Base-by-base conservation (phyloP, 2,329 filamentous ascomycete species). In the Paraphaeosphaeria sporulosa region DNA sequence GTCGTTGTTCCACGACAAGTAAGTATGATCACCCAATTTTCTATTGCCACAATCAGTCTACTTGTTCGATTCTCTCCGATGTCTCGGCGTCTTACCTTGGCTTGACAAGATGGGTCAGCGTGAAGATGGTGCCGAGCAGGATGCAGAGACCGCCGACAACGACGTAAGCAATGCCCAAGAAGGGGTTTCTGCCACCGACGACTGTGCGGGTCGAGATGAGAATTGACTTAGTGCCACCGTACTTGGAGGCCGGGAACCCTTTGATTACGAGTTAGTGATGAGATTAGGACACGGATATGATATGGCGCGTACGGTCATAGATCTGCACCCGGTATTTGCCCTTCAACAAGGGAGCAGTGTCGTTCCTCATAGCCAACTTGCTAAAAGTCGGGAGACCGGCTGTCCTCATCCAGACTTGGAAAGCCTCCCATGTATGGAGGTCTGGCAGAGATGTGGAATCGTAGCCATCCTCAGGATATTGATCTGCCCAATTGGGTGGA, bases 321-420 rank as follows among this genome's bases (percentile, higher is more conserved):
- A 98, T 90, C 54, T 90, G 83, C 55, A 99, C 81, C 63, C 87
- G 82, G 76, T 99, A 99, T 21, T 81, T 87, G 30, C 94, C 95
- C 17, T 81, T 74, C 36, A 75, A 71, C 90, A 99, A 90, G 0
- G 81, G 76, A 1, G 84, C 81, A 0, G 83, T 83, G 74, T 97
- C 90, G 73, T 97, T 97, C 61, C 93, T 87, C 77, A 90, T 87
- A 48, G 93, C 92, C 49, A 99, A 83, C 82, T 99, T 99, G 85
- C 92, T 97, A 77, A 99, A 99, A 5, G 90, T 90, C 0, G 95
- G 95, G 70, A 98, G 81, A 59, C 94, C 95, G 25, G 95, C 95
- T 1, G 96, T 96, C 70, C 95, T 89, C 95, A 99, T 99, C 95
- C 95, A 99, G 23, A 98, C 94, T 80, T 97, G 94, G 78, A 99